Evolutionary conservation across 2,329 filamentous ascomycete genomes (phyloP).

Genomic region (Pestalotiopsis fici): DNA sequence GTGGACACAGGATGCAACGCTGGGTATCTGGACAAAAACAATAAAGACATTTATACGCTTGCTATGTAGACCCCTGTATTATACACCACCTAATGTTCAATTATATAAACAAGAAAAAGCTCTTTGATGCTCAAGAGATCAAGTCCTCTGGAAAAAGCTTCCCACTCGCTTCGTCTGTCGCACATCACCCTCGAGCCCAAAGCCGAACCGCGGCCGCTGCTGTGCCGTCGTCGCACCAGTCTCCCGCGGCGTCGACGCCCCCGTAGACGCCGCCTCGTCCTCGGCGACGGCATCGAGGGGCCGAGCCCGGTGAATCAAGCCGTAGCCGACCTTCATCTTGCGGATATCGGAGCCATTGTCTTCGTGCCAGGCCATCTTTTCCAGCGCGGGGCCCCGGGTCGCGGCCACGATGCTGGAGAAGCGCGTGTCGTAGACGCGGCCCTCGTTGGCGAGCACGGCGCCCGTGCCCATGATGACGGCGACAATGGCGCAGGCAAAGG

Average conservation of each 20-base stretch:
- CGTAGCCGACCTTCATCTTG: conserved; percentile 26
- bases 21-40: background rate
- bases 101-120: background rate
- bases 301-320: conserved; percentile 19
- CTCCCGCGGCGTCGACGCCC: conserved; percentile 7
- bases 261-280: conserved; percentile 8
- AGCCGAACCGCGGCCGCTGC: conserved; percentile 26
- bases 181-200: conserved; percentile 31
- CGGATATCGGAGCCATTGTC: conserved; percentile 19
- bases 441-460: conserved; percentile 35
- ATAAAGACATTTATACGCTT: background rate
- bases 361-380: conserved; percentile 31
- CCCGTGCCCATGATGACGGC: conserved; percentile 33
- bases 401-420: conserved; percentile 44
- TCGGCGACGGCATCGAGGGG: conserved; percentile 18
- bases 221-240: conserved; percentile 11
- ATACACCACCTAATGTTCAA: background rate
- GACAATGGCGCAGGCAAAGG: conserved; percentile 27
- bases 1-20: background rate
- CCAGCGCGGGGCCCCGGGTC: conserved; percentile 39
- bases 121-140: background rate
- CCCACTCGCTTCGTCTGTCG: conserved; percentile 22
- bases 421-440: conserved; percentile 35
- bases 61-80: background rate
- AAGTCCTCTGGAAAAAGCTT: conserved; percentile 11